Evolutionary conservation across 441 rosid genomes (phyloP).

Genomic region (Gossypium schwendimanii): DNA sequence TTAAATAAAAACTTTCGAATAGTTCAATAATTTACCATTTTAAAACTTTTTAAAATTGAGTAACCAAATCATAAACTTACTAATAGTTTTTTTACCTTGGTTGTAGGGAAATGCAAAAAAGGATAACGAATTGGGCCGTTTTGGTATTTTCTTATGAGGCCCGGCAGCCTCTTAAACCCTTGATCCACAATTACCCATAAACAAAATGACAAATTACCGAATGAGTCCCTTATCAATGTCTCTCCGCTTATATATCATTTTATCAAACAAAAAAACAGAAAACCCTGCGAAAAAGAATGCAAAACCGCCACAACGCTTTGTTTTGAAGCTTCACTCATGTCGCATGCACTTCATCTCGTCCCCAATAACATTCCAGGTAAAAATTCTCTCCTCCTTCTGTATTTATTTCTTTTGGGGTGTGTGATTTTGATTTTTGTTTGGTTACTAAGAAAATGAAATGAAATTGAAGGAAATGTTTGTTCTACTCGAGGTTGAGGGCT

Average conservation of each 20-base stretch:
- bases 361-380: slow-evolving; percentile 35
- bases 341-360: slow-evolving; percentile 31
- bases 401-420: neutral
- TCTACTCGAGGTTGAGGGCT: neutral
- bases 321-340: slow-evolving; percentile 26
- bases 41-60: too few relatives aligned
- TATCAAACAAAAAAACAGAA: neutral
- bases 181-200: slow-evolving; percentile 7
- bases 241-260: slow-evolving; percentile 1
- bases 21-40: too few relatives aligned
- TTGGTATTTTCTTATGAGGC: neutral
- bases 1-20: too few relatives aligned
- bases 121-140: neutral
- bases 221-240: slow-evolving; percentile 26
- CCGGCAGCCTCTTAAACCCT: neutral
- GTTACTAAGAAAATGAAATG: neutral
- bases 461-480: neutral
- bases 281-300: slow-evolving; percentile 17
- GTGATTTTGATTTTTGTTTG: slow-evolving; percentile 10
- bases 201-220: neutral
- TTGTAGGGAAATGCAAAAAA: neutral
- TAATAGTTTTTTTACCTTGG: too few relatives aligned
- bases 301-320: slow-evolving; percentile 8
- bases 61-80: too few relatives aligned
- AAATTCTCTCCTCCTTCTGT: neutral